Evolutionary conservation across 2,329 filamentous ascomycete species (phyloP).

Genomic region (Cercospora sojina): DNA sequence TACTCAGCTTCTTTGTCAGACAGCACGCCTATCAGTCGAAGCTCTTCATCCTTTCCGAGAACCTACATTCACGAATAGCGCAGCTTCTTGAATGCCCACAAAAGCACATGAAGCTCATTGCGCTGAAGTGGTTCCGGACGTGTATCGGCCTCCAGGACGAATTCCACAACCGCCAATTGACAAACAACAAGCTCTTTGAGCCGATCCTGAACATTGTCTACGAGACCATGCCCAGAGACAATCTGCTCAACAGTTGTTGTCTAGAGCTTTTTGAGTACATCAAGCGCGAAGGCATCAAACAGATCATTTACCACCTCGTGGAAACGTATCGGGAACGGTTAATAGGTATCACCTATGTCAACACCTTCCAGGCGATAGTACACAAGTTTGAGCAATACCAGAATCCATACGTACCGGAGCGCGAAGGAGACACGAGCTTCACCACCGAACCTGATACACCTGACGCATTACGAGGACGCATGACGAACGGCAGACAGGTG

Average conservation of each 20-base stretch:
- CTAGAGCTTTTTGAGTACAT: conserved; percentile 93
- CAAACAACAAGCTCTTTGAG: conserved; percentile 75
- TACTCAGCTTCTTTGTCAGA: conserved; percentile 89
- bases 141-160: conserved; percentile 84
- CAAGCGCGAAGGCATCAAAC: conserved; percentile 73
- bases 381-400: conserved; percentile 75
- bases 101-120: conserved; percentile 88
- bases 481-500: conserved; percentile 57
- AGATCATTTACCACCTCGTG: conserved; percentile 78
- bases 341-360: conserved; percentile 73
- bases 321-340: conserved; percentile 79
- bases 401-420: conserved; percentile 44
- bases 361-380: conserved; percentile 77
- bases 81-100: conserved; percentile 80
- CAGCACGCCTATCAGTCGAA: conserved; percentile 85
- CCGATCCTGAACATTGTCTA: conserved; percentile 82
- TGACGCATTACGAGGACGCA: conserved; percentile 41
- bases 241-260: conserved; percentile 88
- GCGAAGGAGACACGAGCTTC: conserved; percentile 63
- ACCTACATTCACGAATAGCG: conserved; percentile 73
- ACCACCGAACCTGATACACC: conserved; percentile 64
- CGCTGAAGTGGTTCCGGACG: conserved; percentile 89
- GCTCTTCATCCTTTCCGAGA: conserved; percentile 79
- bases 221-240: conserved; percentile 86
- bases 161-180: conserved; percentile 83